Percentiles rank a stretch among this genome's conserved stretches.
These are phyloP conservation scores for Sphagnurus paluster DNA, from an alignment of 1,284 basidiomycete species.

Conservation along the genomic window DNA sequence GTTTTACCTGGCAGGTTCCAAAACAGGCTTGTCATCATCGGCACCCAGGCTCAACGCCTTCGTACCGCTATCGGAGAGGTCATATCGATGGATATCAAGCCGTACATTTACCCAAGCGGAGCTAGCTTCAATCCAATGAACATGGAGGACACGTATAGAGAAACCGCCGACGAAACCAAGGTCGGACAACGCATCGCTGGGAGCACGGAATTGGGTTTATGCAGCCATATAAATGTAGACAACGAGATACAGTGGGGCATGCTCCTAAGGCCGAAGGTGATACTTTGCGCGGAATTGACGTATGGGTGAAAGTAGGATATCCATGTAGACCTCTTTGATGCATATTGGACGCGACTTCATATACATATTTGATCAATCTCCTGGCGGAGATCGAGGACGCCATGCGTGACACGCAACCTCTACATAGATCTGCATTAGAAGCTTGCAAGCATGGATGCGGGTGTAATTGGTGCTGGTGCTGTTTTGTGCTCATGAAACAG, in stretches of 20 bases:
- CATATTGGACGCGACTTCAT: too few species aligned
- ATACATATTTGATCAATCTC: too few species aligned
- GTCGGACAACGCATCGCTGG: slow-evolving; percentile 11
- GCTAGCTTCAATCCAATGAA: slow-evolving; percentile 12
- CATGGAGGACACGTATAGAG: slow-evolving; percentile 28
- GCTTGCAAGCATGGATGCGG: too few species aligned
- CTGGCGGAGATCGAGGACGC: too few species aligned
- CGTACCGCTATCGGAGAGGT: slow-evolving; percentile 25
- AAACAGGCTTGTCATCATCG: slow-evolving; percentile 16
- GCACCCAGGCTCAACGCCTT: slow-evolving; percentile 18
- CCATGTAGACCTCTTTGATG: too few species aligned
- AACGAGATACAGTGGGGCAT: slow-evolving; percentile 2
- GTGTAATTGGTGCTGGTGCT: too few species aligned
- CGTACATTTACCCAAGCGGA: slow-evolving; percentile 11
- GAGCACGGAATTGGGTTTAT: slow-evolving; percentile 20
- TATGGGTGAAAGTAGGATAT: too few species aligned
- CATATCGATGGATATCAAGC: slow-evolving; percentile 25
- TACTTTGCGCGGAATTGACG: slow-evolving; percentile 15
- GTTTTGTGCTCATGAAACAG: too few species aligned
- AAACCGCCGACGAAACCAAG: not conserved
- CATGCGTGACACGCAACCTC: too few species aligned
- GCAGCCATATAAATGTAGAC: slow-evolving; percentile 3
- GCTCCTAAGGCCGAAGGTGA: slow-evolving; percentile 20
- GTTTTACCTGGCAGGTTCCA: slow-evolving; percentile 3
- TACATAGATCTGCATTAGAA: too few species aligned